Conservation (phyloP, 2,329 filamentous ascomycete species). For the Aspergillus neotritici region DNA sequence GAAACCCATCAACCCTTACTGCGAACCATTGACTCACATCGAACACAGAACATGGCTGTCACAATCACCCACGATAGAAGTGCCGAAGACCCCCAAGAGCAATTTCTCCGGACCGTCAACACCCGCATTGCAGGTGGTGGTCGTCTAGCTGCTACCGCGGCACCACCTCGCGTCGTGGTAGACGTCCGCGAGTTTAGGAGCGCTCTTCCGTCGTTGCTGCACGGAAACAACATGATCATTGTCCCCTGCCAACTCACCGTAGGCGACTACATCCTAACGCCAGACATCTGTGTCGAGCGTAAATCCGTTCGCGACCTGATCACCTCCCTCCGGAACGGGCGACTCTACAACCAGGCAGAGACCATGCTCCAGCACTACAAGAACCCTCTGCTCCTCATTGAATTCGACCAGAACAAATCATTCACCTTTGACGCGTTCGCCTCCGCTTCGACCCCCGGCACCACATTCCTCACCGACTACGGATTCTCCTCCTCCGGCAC, state of each 20-base stretch:
- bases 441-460: constrained; percentile 35
- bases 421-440: constrained; percentile 77
- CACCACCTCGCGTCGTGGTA: constrained; percentile 85
- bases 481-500: constrained; percentile 40
- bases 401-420: constrained; percentile 95
- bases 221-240: constrained; percentile 80
- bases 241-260: constrained; percentile 95
- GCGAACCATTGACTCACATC: constrained; percentile 10
- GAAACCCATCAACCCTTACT: not conserved
- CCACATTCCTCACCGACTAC: constrained; percentile 48
- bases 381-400: constrained; percentile 83
- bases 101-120: constrained; percentile 90
- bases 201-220: constrained; percentile 81
- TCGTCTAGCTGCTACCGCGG: constrained; percentile 71
- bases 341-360: constrained; percentile 86
- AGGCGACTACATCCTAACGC: constrained; percentile 90
- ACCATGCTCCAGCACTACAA: constrained; percentile 93
- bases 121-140: constrained; percentile 94
- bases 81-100: constrained; percentile 76
- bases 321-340: constrained; percentile 83
- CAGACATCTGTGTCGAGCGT: constrained; percentile 85
- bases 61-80: constrained; percentile 71
- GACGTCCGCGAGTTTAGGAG: constrained; percentile 96
- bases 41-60: constrained; percentile 67
- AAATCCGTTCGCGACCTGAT: constrained; percentile 91